Percentiles rank a stretch among this genome's conserved stretches.
These are phyloP conservation scores for Diaporthe sp. DNA, from an alignment of 2,329 filamentous ascomycete genomes.

Conservation along the genomic window DNA sequence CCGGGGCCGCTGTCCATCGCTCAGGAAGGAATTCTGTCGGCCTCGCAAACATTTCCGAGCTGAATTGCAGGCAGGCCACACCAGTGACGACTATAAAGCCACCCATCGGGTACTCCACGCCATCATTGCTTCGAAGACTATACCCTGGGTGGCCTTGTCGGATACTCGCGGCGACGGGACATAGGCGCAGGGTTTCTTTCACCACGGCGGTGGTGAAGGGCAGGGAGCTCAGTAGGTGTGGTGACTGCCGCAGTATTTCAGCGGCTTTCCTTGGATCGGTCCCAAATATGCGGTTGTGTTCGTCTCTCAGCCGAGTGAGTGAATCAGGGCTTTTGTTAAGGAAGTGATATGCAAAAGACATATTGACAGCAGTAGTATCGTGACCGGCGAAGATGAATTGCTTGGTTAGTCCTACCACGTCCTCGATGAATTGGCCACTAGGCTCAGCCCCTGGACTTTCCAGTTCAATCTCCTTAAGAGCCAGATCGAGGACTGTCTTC, in stretches of 20 bases:
- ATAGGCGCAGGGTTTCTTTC: constrained; percentile 68
- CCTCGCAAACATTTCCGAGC: constrained; percentile 54
- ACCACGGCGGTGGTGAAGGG: constrained; percentile 66
- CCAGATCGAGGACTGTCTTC: constrained; percentile 46
- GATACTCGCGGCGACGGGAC: constrained; percentile 60
- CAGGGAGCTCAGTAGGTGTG: constrained; percentile 62
- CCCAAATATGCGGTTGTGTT: constrained; percentile 49
- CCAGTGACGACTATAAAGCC: constrained; percentile 47
- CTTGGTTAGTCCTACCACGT: constrained; percentile 42
- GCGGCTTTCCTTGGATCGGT: constrained; percentile 48
- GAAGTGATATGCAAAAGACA: constrained; percentile 36
- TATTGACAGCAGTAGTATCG: constrained; percentile 36
- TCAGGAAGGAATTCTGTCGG: constrained; percentile 58
- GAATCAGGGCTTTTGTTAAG: constrained; percentile 46
- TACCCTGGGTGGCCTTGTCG: constrained; percentile 50
- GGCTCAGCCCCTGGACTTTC: background rate
- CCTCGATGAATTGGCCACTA: constrained; percentile 22
- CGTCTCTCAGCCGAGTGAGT: constrained; percentile 44
- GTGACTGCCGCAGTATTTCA: constrained; percentile 55
- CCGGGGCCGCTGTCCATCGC: constrained; percentile 54
- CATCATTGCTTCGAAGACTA: constrained; percentile 51
- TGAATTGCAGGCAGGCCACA: constrained; percentile 48
- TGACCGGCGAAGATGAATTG: constrained; percentile 47
- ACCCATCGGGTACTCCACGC: constrained; percentile 54
- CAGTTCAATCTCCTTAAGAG: constrained; percentile 43